Evolutionary conservation across 106 monocot species (phyloP), one percentile per base, ranked within the genome.

Genomic region (Vanilla planifolia): DNA sequence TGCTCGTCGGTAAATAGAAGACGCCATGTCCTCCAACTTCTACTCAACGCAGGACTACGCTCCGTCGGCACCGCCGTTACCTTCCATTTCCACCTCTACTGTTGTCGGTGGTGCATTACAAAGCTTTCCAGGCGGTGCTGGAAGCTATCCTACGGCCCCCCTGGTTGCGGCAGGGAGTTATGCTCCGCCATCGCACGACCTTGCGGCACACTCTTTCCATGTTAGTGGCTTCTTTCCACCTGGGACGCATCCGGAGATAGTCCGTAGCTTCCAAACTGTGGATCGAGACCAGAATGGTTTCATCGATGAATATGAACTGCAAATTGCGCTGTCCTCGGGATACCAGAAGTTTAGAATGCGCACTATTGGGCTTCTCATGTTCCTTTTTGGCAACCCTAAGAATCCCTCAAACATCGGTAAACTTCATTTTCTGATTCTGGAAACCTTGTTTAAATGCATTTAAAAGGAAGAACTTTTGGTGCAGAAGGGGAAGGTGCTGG

Each of bases 271-370:
- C 69, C 63, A 67, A 58, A 72, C 79, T n/a, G 89, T 70, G 40
- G 89, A 89, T 67, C 77, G 72, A 45, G 89, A 89, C 66, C n/a
- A 67, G 56, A 91, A 86, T 51, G 82, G 91, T 27, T 68, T 43
- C 61, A 82, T 91, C 42, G 91, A 91, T 47, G 86, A 91, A 64
- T 24, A 11, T 30, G 91, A 91, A 71, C 67, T 91, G 35, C 91
- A 91, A 71, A 42, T 40, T 2, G 85, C 91, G 29, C 70, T 91
- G 5, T 79, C 86, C 8, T 61, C 69, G 1, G 76, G 65, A 11
- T 66, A 82, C 60, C 85, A 74, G 68, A 70, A 51, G 24, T 91
- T 89, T 23, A 68, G 69, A 43, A 50, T 66, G 40, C 46, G 71
- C 34, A 86, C 86, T 17, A 69, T 85, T 25, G 74, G 80, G 21